A percentile compares a stretch with the other conserved stretches of the same genome.
phyloP scores from a whole-genome alignment of 1,284 basidiomycete genomes.

The Meripilus lineatus region DNA sequence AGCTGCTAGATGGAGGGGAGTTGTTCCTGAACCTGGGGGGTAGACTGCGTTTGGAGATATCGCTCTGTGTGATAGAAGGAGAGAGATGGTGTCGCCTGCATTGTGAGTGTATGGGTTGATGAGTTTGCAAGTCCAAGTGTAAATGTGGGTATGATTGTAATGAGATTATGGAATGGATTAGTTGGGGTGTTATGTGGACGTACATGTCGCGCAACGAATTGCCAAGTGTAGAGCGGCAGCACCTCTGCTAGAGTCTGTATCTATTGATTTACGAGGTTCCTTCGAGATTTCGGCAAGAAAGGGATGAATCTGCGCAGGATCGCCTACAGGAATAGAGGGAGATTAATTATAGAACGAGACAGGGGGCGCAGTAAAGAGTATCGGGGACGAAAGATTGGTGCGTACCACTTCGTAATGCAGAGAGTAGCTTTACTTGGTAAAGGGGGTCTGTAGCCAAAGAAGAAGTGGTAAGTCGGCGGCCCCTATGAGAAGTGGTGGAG shows the following conservation, averaged over 20 bases:
- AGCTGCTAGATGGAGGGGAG: slow-evolving; percentile 85
- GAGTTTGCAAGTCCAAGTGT: background rate
- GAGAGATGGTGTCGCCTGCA: slow-evolving; percentile 57
- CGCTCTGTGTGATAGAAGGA: slow-evolving; percentile 69
- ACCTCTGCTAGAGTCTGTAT: slow-evolving; percentile 50
- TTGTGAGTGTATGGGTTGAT: slow-evolving; percentile 4
- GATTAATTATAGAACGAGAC: too few relatives aligned
- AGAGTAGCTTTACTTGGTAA: slow-evolving; percentile 75
- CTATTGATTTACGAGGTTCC: slow-evolving; percentile 47
- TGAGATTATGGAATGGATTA: background rate
- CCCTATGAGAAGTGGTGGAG: too few relatives aligned
- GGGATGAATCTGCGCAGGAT: slow-evolving; percentile 76
- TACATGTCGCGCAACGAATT: slow-evolving; percentile 79
- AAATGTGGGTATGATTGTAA: background rate
- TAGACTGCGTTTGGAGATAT: slow-evolving; percentile 76
- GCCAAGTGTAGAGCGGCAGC: slow-evolving; percentile 83
- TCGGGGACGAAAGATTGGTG: too few relatives aligned
- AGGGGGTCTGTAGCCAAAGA: too few relatives aligned
- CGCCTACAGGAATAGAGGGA: too few relatives aligned
- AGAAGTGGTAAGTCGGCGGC: too few relatives aligned
- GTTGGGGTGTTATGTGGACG: slow-evolving; percentile 24
- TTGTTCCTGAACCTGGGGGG: slow-evolving; percentile 68
- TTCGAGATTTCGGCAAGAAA: slow-evolving; percentile 76
- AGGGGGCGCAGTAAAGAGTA: too few relatives aligned
- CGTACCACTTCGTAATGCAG: slow-evolving; percentile 67